phyloP scores from a whole-genome alignment of 129 eudicot genomes.

The Artemisia tridentata region DNA sequence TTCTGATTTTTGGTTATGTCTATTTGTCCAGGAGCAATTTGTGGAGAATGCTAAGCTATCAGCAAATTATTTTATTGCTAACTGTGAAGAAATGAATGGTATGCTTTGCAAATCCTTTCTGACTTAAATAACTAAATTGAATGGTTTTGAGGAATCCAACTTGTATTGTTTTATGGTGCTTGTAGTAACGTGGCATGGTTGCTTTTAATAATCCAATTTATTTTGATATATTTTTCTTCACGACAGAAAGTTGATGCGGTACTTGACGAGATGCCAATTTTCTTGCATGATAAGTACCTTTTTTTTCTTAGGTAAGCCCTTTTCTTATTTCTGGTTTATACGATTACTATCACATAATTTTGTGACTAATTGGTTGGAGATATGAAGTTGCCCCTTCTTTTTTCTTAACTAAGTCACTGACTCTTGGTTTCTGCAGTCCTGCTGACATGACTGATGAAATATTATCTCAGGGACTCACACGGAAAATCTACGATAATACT shows the following conservation, averaged over 20 bases:
- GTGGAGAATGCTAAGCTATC: constrained; percentile 80
- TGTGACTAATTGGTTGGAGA: neutral
- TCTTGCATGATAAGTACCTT: constrained; percentile 78
- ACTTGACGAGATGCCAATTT: constrained; percentile 85
- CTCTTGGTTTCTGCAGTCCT: constrained; percentile 57
- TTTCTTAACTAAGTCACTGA: constrained; percentile 14
- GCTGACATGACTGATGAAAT: constrained; percentile 90
- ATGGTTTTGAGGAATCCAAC: neutral
- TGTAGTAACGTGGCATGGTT: neutral
- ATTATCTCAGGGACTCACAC: constrained; percentile 87
- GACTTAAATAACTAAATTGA: neutral
- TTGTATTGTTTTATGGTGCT: neutral
- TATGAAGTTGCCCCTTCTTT: neutral
- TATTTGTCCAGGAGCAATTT: constrained; percentile 67
- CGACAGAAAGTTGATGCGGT: constrained; percentile 89
- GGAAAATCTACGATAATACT: constrained; percentile 31
- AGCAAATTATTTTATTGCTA: constrained; percentile 61
- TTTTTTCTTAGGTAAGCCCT: constrained; percentile 70
- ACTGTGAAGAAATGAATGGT: constrained; percentile 84
- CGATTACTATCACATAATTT: neutral
- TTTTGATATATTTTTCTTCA: constrained; percentile 12
- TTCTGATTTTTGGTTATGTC: neutral
- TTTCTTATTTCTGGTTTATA: neutral
- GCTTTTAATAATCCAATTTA: neutral
- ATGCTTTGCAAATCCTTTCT: constrained; percentile 31